Percentiles rank a stretch among this genome's conserved stretches.
Conservation (phyloP, 208 protist genomes). For the Trypanosoma conorhini region DNA sequence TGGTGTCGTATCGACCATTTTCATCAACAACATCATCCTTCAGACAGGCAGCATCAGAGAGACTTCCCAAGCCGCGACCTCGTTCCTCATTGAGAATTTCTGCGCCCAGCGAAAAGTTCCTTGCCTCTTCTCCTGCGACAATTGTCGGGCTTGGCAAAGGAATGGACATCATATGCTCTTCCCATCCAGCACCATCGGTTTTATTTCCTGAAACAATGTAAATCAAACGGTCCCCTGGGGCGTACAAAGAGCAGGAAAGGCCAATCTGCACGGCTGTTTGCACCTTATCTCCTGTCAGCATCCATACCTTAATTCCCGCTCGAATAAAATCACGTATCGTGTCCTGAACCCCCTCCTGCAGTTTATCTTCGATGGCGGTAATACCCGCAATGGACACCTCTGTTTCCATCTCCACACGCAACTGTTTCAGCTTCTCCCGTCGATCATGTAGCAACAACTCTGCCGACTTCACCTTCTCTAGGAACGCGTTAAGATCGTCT, state of each 20-base stretch:
- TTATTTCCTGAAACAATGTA: conserved; percentile 34
- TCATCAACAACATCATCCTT: neutral
- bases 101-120: neutral
- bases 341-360: conserved; percentile 95
- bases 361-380: conserved; percentile 97
- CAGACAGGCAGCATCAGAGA: neutral
- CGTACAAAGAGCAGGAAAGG: conserved; percentile 67
- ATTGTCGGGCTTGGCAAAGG: neutral
- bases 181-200: conserved; percentile 12
- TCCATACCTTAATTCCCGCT: conserved; percentile 94
- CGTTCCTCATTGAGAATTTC: neutral
- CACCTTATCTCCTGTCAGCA: conserved; percentile 99
- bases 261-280: conserved; percentile 98
- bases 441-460: conserved; percentile 41
- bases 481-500: conserved; percentile 43
- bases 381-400: conserved; percentile 90
- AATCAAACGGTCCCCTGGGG: conserved; percentile 45
- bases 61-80: neutral
- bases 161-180: conserved; percentile 21
- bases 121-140: too few species aligned
- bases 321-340: conserved; percentile 76
- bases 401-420: conserved; percentile 80
- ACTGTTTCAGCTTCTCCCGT: conserved; percentile 41
- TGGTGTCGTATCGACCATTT: neutral
- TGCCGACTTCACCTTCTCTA: conserved; percentile 30